A percentile compares a stretch with the other conserved stretches of the same genome.
phyloP scores from a whole-genome alignment of 2,329 filamentous ascomycete genomes.

The Zymoseptoria tritici region DNA sequence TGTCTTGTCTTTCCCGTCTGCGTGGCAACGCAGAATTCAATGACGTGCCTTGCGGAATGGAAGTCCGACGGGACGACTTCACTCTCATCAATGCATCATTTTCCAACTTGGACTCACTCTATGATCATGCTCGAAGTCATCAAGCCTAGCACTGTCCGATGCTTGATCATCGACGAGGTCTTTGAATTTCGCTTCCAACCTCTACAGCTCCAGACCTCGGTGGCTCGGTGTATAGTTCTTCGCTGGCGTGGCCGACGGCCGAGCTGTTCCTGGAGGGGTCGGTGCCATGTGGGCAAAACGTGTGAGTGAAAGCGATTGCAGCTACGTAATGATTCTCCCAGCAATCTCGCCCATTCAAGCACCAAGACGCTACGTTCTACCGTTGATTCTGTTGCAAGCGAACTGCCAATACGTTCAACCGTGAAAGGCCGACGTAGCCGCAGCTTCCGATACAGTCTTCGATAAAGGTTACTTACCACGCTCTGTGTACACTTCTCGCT shows the following conservation, averaged over 20 bases:
- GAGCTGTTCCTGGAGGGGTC: neutral
- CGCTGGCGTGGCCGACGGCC: constrained; percentile 1
- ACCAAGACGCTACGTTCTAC: neutral
- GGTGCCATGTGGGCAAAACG: neutral
- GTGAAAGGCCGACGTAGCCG: neutral
- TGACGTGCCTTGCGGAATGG: neutral
- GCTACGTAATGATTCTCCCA: neutral
- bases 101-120: neutral
- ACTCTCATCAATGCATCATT: neutral
- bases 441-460: neutral
- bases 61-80: neutral
- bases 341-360: neutral
- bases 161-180: neutral
- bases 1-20: neutral
- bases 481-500: neutral
- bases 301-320: neutral
- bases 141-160: neutral
- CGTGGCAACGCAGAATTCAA: neutral
- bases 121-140: neutral
- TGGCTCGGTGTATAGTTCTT: neutral
- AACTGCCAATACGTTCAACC: neutral
- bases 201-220: neutral
- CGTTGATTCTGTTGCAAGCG: neutral
- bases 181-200: neutral
- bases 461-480: neutral